Conservation (phyloP, 192 early-diverging fungal genomes). For the Gryganskiella cystojenkinii region DNA sequence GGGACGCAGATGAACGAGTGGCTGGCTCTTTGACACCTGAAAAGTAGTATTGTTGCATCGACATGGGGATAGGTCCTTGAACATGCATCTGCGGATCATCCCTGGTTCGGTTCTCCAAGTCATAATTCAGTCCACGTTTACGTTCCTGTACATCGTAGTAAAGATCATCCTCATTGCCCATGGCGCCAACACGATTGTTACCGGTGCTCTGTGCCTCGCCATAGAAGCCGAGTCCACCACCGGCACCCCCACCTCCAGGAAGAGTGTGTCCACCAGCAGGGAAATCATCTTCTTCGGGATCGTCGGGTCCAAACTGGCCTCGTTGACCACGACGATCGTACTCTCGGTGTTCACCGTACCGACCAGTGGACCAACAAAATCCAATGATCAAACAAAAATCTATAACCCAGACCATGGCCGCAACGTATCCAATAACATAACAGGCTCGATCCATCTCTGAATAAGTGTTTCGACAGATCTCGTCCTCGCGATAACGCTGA, state of each 20-base stretch:
- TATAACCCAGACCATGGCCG: slow-evolving; percentile 23
- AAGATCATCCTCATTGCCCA: too few species aligned
- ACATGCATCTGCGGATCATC: too few species aligned
- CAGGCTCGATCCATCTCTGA: slow-evolving; percentile 28
- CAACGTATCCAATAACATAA: slow-evolving; percentile 25
- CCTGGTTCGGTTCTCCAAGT: too few species aligned
- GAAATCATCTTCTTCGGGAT: slow-evolving; percentile 1
- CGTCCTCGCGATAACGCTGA: background rate
- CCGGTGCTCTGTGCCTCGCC: background rate
- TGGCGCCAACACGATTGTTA: background rate
- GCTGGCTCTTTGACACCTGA: too few species aligned
- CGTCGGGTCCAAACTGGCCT: background rate
- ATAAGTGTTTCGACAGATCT: slow-evolving; percentile 27
- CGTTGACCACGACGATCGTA: background rate
- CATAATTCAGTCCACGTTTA: too few species aligned
- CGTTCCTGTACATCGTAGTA: too few species aligned
- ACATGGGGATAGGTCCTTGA: too few species aligned
- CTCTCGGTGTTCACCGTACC: slow-evolving; percentile 5
- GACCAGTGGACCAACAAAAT: slow-evolving; percentile 12
- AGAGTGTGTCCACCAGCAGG: slow-evolving; percentile 3
- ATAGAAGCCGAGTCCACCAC: too few species aligned
- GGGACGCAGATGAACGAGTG: too few species aligned
- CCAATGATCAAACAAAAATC: slow-evolving; percentile 43
- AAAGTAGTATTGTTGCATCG: too few species aligned
- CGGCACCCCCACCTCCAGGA: background rate